These are phyloP conservation scores for Uronychia binucleata DNA, from an alignment of 73 alveolate genomes.

Conservation along the genomic window DNA sequence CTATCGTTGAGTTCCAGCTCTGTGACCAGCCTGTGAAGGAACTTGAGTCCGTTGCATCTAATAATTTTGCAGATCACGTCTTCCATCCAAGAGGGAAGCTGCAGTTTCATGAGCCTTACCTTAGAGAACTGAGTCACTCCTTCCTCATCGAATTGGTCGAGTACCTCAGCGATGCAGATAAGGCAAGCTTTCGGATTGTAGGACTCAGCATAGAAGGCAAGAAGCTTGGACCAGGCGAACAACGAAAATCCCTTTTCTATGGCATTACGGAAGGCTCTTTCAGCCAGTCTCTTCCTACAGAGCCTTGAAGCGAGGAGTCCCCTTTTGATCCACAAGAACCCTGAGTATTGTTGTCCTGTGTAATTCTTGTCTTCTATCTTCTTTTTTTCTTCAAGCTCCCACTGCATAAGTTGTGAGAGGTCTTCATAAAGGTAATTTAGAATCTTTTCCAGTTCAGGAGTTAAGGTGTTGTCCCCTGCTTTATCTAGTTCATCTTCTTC, in stretches of 20 bases:
- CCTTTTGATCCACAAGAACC: constrained; percentile 20
- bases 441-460: neutral
- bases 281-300: constrained; percentile 4
- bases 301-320: constrained; percentile 23
- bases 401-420: neutral
- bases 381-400: neutral
- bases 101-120: neutral
- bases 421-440: neutral
- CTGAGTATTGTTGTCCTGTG: neutral
- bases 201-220: constrained; percentile 11
- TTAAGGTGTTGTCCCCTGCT: neutral
- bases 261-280: constrained; percentile 22
- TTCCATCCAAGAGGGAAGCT: constrained; percentile 57
- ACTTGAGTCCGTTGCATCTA: constrained; percentile 52
- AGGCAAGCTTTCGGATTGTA: constrained; percentile 22
- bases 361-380: neutral
- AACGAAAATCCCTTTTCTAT: constrained; percentile 25
- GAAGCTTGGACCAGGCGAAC: constrained; percentile 4
- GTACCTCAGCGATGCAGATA: constrained; percentile 7
- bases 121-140: neutral
- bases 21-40: constrained; percentile 22
- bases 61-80: constrained; percentile 33
- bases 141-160: constrained; percentile 12
- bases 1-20: constrained; percentile 42
- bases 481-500: neutral